Conservation (phyloP, 208 protist genomes). For the Acanthamoeba castellanii region DNA sequence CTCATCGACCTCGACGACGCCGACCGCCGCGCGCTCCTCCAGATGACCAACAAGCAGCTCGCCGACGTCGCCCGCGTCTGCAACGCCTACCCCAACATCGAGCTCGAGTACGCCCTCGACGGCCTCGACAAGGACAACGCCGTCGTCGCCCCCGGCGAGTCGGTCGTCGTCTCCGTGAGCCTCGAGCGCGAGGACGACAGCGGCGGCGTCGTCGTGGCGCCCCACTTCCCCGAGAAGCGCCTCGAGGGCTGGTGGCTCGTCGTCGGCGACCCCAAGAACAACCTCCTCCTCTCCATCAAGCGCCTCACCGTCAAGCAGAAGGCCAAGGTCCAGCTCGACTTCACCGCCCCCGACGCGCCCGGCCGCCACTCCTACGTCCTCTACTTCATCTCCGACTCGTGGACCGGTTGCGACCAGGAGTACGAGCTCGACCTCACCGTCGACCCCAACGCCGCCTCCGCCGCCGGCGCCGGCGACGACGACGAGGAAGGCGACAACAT, state of each 20-base stretch:
- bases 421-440: conserved; percentile 79
- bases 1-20: conserved; percentile 76
- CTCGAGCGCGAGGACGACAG: conserved; percentile 72
- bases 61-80: conserved; percentile 89
- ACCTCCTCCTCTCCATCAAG: conserved; percentile 90
- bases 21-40: neutral
- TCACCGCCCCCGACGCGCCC: conserved; percentile 87
- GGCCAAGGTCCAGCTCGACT: conserved; percentile 90
- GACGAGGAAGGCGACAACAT: neutral
- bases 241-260: conserved; percentile 95
- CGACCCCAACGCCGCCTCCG: conserved; percentile 18
- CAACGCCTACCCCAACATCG: conserved; percentile 92
- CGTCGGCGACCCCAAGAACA: conserved; percentile 90
- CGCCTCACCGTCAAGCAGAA: conserved; percentile 87
- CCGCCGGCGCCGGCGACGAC: neutral
- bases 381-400: conserved; percentile 95
- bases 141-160: conserved; percentile 43
- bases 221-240: conserved; percentile 85
- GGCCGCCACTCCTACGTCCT: conserved; percentile 88
- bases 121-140: conserved; percentile 3
- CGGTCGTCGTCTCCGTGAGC: neutral
- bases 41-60: neutral
- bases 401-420: conserved; percentile 93
- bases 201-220: conserved; percentile 55
- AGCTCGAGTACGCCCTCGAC: conserved; percentile 82